Conservation (phyloP, 768 basidiomycete genomes). For the Agrocybe praecox region DNA sequence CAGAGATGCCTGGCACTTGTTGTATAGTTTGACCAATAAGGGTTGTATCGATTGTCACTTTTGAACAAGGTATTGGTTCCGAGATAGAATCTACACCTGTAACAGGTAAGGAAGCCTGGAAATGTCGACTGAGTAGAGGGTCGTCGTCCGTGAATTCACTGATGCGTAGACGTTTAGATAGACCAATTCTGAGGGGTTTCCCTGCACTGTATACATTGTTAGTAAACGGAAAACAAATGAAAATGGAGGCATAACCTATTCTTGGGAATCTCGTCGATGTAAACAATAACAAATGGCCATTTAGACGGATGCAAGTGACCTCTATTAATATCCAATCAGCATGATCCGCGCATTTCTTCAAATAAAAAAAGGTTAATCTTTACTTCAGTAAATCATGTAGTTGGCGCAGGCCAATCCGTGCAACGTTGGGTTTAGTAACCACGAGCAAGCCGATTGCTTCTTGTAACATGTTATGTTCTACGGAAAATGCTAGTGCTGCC, state of each 20-base stretch:
- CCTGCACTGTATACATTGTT: conserved; percentile 33
- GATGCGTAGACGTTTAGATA: conserved; percentile 41
- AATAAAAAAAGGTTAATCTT: not conserved
- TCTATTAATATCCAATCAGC: conserved; percentile 19
- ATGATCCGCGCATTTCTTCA: not conserved
- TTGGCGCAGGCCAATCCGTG: conserved; percentile 41
- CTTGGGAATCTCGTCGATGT: conserved; percentile 50
- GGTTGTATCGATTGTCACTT: conserved; percentile 30
- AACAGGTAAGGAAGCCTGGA: conserved; percentile 36
- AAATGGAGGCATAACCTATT: conserved; percentile 29
- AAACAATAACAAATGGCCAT: conserved; percentile 51
- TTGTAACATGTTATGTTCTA: conserved; percentile 49
- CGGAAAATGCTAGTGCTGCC: conserved; percentile 43
- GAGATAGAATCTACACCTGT: conserved; percentile 31
- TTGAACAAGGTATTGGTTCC: conserved; percentile 37
- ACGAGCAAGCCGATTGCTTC: conserved; percentile 48
- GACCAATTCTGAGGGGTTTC: conserved; percentile 46
- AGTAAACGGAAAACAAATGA: not conserved
- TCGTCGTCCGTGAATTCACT: conserved; percentile 34
- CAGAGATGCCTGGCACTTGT: conserved; percentile 30
- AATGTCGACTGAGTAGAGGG: conserved; percentile 40
- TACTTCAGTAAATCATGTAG: conserved; percentile 43
- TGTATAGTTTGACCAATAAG: conserved; percentile 28
- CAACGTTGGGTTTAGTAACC: conserved; percentile 33
- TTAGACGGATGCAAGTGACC: conserved; percentile 51